A percentile compares a stretch with the other conserved stretches of the same genome.
Evolutionary conservation across 805 yeast species (phyloP).

Genomic region (Nematodospora valgi): DNA sequence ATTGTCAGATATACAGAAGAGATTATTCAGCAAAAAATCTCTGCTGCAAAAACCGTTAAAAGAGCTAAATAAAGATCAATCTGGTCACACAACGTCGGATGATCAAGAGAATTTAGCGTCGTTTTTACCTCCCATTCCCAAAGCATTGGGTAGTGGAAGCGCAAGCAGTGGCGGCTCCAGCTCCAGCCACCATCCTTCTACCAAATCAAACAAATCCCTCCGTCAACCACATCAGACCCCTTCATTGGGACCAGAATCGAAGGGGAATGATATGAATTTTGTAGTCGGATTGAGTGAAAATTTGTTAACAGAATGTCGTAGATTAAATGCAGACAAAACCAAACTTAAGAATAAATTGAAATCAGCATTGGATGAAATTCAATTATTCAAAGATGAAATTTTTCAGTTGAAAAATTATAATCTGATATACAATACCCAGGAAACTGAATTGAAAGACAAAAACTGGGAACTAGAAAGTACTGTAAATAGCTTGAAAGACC

Average conservation of each 20-base stretch:
- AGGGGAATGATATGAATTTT: conserved; percentile 64
- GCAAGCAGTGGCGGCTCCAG: background rate
- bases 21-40: conserved; percentile 24
- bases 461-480: conserved; percentile 65
- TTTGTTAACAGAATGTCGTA: conserved; percentile 64
- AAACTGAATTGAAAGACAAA: conserved; percentile 52
- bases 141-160: conserved; percentile 2
- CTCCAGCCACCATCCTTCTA: background rate
- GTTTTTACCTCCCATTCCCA: conserved; percentile 12
- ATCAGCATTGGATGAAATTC: conserved; percentile 41
- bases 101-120: conserved; percentile 16
- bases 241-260: conserved; percentile 39
- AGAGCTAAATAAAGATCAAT: conserved; percentile 6
- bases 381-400: conserved; percentile 33
- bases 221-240: conserved; percentile 17
- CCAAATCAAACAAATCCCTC: conserved; percentile 1
- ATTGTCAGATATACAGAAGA: conserved; percentile 35
- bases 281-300: conserved; percentile 74
- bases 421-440: conserved; percentile 35
- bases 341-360: conserved; percentile 42
- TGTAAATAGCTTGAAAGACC: conserved; percentile 43
- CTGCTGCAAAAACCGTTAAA: conserved; percentile 2
- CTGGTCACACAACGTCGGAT: background rate
- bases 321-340: conserved; percentile 62
- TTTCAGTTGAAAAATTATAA: conserved; percentile 31